Conservation (phyloP, 352 stramenopile genomes). For the Globisporangium irregulare region DNA sequence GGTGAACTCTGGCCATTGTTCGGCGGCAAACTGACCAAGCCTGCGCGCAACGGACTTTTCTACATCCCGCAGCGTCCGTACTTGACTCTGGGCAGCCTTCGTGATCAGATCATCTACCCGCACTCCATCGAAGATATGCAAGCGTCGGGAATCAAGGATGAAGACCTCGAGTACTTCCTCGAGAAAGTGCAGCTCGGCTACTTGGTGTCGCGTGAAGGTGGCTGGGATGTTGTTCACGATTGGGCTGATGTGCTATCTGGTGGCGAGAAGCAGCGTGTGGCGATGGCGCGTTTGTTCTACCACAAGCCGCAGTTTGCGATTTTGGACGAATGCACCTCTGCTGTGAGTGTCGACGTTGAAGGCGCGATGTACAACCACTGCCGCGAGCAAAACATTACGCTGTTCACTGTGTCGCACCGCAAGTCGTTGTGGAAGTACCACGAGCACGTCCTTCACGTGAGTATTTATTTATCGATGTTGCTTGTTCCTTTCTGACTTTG, state of each 20-base stretch:
- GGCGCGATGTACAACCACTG: conserved; percentile 85
- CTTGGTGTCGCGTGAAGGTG: conserved; percentile 67
- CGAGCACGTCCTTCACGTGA: conserved; percentile 77
- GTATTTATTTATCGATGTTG: conserved; percentile 17
- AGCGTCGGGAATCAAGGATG: conserved; percentile 44
- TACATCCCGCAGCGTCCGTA: conserved; percentile 91
- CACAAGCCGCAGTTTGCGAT: conserved; percentile 90
- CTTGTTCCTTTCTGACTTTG: not conserved
- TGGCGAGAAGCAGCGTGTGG: conserved; percentile 90
- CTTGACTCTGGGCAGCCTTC: conserved; percentile 79
- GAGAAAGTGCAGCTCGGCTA: conserved; percentile 82
- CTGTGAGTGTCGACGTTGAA: conserved; percentile 86
- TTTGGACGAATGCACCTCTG: conserved; percentile 86
- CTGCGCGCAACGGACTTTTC: conserved; percentile 79
- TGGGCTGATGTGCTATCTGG: conserved; percentile 88
- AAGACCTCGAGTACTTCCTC: conserved; percentile 64
- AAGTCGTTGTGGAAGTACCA: conserved; percentile 91
- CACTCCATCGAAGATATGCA: conserved; percentile 72
- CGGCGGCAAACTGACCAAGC: conserved; percentile 73
- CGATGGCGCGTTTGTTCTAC: conserved; percentile 89
- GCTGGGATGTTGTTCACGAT: conserved; percentile 79
- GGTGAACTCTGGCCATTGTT: conserved; percentile 88
- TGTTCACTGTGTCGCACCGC: conserved; percentile 90
- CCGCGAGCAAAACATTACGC: conserved; percentile 86
- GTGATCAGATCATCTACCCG: conserved; percentile 90